Base-by-base conservation (phyloP, 331 rosid genomes). In the Ulmus americana region DNA sequence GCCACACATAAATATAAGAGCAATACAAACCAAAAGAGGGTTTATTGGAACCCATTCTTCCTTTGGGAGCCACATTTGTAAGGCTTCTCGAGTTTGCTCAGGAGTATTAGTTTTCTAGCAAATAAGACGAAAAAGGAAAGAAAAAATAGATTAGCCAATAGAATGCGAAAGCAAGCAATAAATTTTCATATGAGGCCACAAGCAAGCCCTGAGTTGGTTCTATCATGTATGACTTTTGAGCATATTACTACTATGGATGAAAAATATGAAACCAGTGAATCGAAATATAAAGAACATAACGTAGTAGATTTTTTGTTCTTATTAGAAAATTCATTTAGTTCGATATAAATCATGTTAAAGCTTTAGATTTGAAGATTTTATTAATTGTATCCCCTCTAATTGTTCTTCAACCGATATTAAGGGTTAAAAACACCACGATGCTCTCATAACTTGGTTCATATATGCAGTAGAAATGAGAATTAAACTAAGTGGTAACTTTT, bases 21-120 rank as follows among this genome's bases (percentile, higher is more conserved):
- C 39, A 2, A 48, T 44, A 67, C 79, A 73, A 76, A 90, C 97
- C 95, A 90, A 76, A 54, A 87, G 84, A 69, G 90, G 90, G 76
- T 90, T 90, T 66, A 90, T 87, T 28, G 94, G 94, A 79, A 68
- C 83, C 95, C 97, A 90, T 80, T 87, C 89, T 74, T 90, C 95
- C 86, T 65, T 85, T 11, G 97, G 97, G 42, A 90, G 97, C 97
- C 95, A 90, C 71, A 52, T 63, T 65, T 90, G 92, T 68, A 90
- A 66, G 13, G 84, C 85, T 77, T 80, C 84, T 74, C 97, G 82
- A 39, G 97, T 90, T 84, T 90, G 83, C 75, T 90, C 97, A 7
- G 94, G 94, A 41, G 83, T 78, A 6, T 53, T 68, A 53, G 97
- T 87, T 82, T 83, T 87, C 97, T 90, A 55, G 61, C 59, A 73